Evolutionary conservation across 2,329 filamentous ascomycete species (phyloP), one percentile per base, ranked within the genome.

Genomic region (Immersiporthe knoxdaviesiana): DNA sequence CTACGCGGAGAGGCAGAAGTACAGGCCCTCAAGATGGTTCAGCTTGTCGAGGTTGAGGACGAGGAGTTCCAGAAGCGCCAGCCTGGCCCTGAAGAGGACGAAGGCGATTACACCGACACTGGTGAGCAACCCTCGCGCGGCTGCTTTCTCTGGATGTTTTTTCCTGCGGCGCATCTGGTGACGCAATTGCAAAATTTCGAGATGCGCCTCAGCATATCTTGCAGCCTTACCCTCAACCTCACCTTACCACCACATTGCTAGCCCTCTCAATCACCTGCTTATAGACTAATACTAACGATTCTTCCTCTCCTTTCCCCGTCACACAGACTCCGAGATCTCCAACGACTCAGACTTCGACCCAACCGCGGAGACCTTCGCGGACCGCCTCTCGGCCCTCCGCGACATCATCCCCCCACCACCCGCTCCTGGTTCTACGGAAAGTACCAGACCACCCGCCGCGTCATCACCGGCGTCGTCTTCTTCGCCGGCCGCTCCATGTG

Each of bases 11-110:
- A 30, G 35, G 41, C 61, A 44, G 12, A 35, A n/a, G 39, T n/a
- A 63, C 27, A 56, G 52, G 54, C 63, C 70, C 73, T 69, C 82
- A 90, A 81, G 76, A 97, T 98, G 95, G 95, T 98, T 81, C 93
- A 95, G 83, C 92, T 98, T 79, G 92, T 93, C 79, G 95, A 98
- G 86, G 95, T 98, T 78, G 91, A 97, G 79, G 95, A 98, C 80
- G 94, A 97, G 87, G 92, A 97, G 83, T 97, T 97, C 85, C 86
- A 91, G 83, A 84, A 88, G 80, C 84, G 86, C 74, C 90, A 91
- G 77, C 83, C 89, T 72, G 85, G 88, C 69, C 88, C 90, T 70
- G 90, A 94, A 74, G 91, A 96, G 75, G 92, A 95, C 68, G 93
- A 97, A 70, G 94, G 94, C 78, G 95, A 97, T 84, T 97, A 92